Base-by-base conservation (phyloP, 208 protist species). In the Strigomonas culicis region DNA sequence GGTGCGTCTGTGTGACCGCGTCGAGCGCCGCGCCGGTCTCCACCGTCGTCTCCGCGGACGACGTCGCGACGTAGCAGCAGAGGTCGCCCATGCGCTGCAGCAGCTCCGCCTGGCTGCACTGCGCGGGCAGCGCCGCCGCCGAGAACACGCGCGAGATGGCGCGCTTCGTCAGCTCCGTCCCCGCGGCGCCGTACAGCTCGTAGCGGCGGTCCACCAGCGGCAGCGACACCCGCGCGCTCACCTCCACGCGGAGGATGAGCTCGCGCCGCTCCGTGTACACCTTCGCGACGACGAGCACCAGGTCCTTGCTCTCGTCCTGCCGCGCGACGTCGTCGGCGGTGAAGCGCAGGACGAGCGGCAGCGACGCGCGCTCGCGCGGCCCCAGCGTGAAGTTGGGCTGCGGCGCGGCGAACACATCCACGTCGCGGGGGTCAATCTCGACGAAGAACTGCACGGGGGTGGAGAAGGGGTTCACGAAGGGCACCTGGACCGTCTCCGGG, bases 161-260 rank as follows among this genome's bases (percentile, higher is more conserved):
- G 15, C 81, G 74, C 62, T 90, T 92, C 17, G 69, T 70, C 4
- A 89, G 67, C 27, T 57, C 62, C n/a, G 72, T 83, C 31, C 90
- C 90, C 19, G 77, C 57, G 2, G 80, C 68, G 25, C 84, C 90
- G 55, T 82, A 95, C 32, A 95, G 63, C 59, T 95, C 90, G 67
- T 88, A 92, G 28, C 90, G 86, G 11, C 90, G 84, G 72, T 95
- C 82, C 44, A 95, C 79, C 65, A 90, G 27, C 32, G 86, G 82
- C 28, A 81, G 79, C 21, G 70, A 77, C 19, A 93, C 74, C 11
- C 67, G 82, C 27, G 77, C 84, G 47, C 77, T 51, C 1, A 93
- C 55, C 28, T 85, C 72, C 50, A 93, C 77, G 49, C 79, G 74
- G 39, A 73, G 81, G 24, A 92, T 72, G 25, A 90, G 57, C 68